Evolutionary conservation across 2,329 filamentous ascomycete species (phyloP).

Genomic region (Fusarium agapanthi): DNA sequence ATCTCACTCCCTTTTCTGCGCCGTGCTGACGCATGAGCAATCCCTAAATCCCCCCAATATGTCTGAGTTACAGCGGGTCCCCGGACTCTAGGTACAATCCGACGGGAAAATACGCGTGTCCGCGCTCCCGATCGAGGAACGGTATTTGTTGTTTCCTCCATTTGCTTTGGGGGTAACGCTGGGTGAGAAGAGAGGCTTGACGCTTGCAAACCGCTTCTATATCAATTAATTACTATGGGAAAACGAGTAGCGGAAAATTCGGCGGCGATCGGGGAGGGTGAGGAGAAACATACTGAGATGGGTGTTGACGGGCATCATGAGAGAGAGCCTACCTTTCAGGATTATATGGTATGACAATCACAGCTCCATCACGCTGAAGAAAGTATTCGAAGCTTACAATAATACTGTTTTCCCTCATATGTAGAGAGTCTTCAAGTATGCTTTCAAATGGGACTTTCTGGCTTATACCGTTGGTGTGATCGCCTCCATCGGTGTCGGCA

Average conservation of each 20-base stretch:
- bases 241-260: neutral
- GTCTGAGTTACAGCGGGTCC: neutral
- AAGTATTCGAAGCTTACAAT: neutral
- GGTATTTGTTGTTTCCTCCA: neutral
- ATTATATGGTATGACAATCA: neutral
- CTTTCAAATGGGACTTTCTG: neutral
- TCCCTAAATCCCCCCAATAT: neutral
- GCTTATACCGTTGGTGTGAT: neutral
- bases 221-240: neutral
- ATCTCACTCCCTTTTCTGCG: neutral
- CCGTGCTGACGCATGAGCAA: neutral
- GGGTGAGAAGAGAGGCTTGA: neutral
- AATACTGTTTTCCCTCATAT: accelerated
- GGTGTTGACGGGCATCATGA: neutral
- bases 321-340: neutral
- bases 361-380: neutral
- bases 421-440: constrained; percentile 3
- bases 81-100: neutral
- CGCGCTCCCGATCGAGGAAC: neutral
- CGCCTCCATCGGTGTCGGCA: neutral
- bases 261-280: neutral
- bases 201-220: neutral
- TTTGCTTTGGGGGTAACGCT: neutral
- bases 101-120: neutral
- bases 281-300: neutral